phyloP scores from a whole-genome alignment of 1,139 yeast genomes.

The Hyphopichia fennica region DNA sequence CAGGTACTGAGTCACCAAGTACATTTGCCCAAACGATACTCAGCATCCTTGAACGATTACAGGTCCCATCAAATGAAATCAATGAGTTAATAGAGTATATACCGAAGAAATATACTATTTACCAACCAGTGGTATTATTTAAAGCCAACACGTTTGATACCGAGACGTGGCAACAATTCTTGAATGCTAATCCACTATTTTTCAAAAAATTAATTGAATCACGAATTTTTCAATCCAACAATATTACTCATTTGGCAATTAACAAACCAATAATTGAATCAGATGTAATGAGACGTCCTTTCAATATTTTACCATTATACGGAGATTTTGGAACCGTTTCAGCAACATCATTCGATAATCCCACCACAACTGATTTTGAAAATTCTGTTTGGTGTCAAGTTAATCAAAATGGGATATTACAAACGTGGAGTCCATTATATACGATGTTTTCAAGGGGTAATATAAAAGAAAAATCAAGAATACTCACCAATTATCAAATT shows the following conservation, averaged over 20 bases:
- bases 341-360: slow-evolving; percentile 27
- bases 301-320: slow-evolving; percentile 53
- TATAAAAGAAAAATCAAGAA: slow-evolving; percentile 74
- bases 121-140: slow-evolving; percentile 67
- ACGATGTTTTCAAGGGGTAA: slow-evolving; percentile 94
- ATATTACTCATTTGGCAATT: slow-evolving; percentile 63
- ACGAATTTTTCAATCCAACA: slow-evolving; percentile 8
- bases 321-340: slow-evolving; percentile 65
- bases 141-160: slow-evolving; percentile 42
- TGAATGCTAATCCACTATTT: not conserved
- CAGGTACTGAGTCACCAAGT: not conserved
- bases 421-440: slow-evolving; percentile 80
- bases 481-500: slow-evolving; percentile 27
- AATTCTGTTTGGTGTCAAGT: slow-evolving; percentile 71
- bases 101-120: slow-evolving; percentile 61
- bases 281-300: slow-evolving; percentile 63
- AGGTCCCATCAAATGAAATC: not conserved
- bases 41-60: not conserved
- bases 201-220: slow-evolving; percentile 7
- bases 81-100: slow-evolving; percentile 11
- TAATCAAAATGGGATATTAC: slow-evolving; percentile 72
- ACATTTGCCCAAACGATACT: not conserved
- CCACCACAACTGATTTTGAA: slow-evolving; percentile 44
- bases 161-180: slow-evolving; percentile 30
- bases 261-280: slow-evolving; percentile 65